Percentiles rank a stretch among this genome's conserved stretches.
Conservation (phyloP, 371 early-diverging fungal species). For the Mortierella sp. region DNA sequence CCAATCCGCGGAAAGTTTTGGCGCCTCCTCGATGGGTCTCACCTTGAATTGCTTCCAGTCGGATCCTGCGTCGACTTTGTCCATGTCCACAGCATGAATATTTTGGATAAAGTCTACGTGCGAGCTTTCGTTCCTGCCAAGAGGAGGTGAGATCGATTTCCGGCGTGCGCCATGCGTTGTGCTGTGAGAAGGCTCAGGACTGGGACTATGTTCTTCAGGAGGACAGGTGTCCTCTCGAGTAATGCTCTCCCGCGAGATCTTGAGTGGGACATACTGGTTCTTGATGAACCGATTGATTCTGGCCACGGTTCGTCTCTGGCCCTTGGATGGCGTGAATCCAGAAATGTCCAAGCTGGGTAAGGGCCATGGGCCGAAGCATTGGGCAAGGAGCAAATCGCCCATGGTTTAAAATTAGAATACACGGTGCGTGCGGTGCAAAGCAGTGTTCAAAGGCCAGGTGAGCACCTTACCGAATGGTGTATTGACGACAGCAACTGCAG, state of each 20-base stretch:
- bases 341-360: constrained; percentile 59
- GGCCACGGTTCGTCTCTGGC: constrained; percentile 73
- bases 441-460: too few species aligned
- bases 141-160: constrained; percentile 41
- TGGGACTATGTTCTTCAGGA: constrained; percentile 31
- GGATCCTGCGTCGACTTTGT: constrained; percentile 12
- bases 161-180: constrained; percentile 15
- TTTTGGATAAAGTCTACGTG: constrained; percentile 38
- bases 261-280: constrained; percentile 44
- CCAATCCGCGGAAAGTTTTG: background rate
- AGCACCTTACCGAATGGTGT: constrained; percentile 67
- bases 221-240: constrained; percentile 27
- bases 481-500: constrained; percentile 72
- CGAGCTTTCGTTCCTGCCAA: constrained; percentile 22
- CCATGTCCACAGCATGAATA: constrained; percentile 32
- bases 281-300: constrained; percentile 67
- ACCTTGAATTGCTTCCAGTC: constrained; percentile 38
- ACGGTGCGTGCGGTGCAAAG: background rate
- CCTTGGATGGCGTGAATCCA: constrained; percentile 64
- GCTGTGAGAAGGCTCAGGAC: constrained; percentile 27
- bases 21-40: background rate
- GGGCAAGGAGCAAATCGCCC: background rate
- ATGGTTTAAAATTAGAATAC: background rate
- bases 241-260: constrained; percentile 36
- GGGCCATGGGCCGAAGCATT: background rate